Base-by-base conservation (phyloP, 2,329 filamentous ascomycete genomes). In the Ceratocystis cacaofunesta region DNA sequence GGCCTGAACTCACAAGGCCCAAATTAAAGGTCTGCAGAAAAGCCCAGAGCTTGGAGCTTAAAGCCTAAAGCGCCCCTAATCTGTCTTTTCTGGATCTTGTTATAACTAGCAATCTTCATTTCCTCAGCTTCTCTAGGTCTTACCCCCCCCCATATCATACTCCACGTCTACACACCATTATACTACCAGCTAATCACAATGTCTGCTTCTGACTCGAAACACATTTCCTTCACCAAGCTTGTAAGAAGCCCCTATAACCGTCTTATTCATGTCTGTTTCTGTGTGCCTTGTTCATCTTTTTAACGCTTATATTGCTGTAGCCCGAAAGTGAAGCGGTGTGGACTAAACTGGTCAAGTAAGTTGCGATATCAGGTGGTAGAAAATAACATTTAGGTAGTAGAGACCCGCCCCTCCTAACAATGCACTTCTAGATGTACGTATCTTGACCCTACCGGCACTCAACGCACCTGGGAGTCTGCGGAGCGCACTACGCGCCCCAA, bases 391-490 rank as follows among this genome's bases (percentile, higher is more conserved):
- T 36, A 36, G 32, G 32, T 12, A 3, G 32, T 36, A 36, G 32
- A 36, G 32, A 10, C 32, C 32, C 32, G 8, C 32, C 10, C 32
- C 32, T 3, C 32, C 32, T 36, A 36, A 36, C 32, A 36, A 32
- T 48, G 50, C 68, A 67, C 30, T 61, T 63, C 66, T 68, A 85
- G 83, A 71, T 80, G 84, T 68, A 81, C 79, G 43, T 91, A 90
- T 73, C 76, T 77, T 65, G 87, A 90, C 71, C 81, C 84, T 22
- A 78, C 80, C 43, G 84, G 83, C 69, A 75, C 76, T 17, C 73
- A 76, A 0, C 79, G 87, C 63, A 83, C 80, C 36, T 90, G 87
- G 87, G 87, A 91, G 72, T 87, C 85, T 0, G 85, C 85, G 17
- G 85, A 89, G 73, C 82, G 88, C n/a, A 80, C 79, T 36, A 90